Percentiles rank a stretch among this genome's conserved stretches.
These are phyloP conservation scores for Boletus rex-veris DNA, from an alignment of 768 basidiomycete genomes.

Conservation along the genomic window DNA sequence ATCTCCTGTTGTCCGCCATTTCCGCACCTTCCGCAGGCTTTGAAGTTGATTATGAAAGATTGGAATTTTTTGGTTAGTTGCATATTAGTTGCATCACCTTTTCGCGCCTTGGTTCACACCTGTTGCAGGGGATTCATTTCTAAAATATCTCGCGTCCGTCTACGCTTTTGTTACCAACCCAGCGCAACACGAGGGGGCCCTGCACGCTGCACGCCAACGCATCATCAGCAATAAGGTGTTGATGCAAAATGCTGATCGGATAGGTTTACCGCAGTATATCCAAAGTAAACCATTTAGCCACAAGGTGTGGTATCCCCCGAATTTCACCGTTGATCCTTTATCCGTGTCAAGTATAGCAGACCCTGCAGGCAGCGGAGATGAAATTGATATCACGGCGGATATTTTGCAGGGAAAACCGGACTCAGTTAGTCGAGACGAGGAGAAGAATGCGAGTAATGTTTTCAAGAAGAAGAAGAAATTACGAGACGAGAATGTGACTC, in stretches of 20 bases:
- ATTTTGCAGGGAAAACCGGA: constrained; percentile 9
- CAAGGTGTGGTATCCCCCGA: constrained; percentile 63
- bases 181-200: constrained; percentile 55
- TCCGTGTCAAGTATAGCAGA: constrained; percentile 12
- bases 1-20: constrained; percentile 60
- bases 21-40: constrained; percentile 66
- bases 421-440: constrained; percentile 11
- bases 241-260: constrained; percentile 48
- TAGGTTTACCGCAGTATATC: constrained; percentile 69
- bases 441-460: constrained; percentile 1
- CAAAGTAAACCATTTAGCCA: constrained; percentile 67
- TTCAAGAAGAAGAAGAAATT: constrained; percentile 40
- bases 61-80: constrained; percentile 79
- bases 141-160: constrained; percentile 74
- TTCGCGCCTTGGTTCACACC: constrained; percentile 23
- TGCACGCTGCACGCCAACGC: constrained; percentile 63
- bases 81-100: constrained; percentile 13
- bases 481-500: constrained; percentile 41
- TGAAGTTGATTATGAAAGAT: constrained; percentile 78
- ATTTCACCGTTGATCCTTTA: constrained; percentile 32
- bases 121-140: constrained; percentile 65
- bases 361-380: constrained; percentile 32
- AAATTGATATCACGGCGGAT: constrained; percentile 15
- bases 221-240: constrained; percentile 76
- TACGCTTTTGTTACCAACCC: constrained; percentile 74